A percentile compares a stretch with the other conserved stretches of the same genome.
Evolutionary conservation across 2,329 filamentous ascomycete species (phyloP).

Genomic region (Monosporascus sp.): DNA sequence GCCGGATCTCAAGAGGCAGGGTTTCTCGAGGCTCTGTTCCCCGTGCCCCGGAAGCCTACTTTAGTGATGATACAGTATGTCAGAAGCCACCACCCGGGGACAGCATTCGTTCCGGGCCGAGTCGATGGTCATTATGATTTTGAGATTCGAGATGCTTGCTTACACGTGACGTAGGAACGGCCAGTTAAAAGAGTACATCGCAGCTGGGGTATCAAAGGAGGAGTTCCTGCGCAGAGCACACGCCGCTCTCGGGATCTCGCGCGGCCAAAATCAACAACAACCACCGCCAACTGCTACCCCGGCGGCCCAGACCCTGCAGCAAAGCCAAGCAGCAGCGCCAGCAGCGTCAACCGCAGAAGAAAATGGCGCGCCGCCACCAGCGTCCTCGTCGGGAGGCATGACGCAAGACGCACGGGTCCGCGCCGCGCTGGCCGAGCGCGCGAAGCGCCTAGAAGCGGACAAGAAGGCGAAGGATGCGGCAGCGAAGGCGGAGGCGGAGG

Average conservation of each 20-base stretch:
- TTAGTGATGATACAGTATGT: constrained; percentile 70
- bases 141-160: background rate
- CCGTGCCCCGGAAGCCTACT: constrained; percentile 71
- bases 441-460: constrained; percentile 40
- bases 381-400: background rate
- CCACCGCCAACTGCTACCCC: constrained; percentile 7
- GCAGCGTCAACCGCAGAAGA: constrained; percentile 1
- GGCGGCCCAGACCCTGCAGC: constrained; percentile 3
- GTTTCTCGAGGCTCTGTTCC: constrained; percentile 78
- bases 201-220: constrained; percentile 56
- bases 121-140: background rate
- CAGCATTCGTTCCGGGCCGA: too few species aligned
- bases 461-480: constrained; percentile 46
- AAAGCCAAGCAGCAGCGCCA: constrained; percentile 2
- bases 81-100: too few species aligned
- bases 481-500: constrained; percentile 42
- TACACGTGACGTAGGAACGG: constrained; percentile 52
- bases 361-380: background rate
- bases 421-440: constrained; percentile 45
- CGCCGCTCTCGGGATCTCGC: constrained; percentile 31
- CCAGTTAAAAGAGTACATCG: constrained; percentile 70
- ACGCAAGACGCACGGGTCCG: constrained; percentile 15
- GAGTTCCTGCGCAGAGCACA: constrained; percentile 59
- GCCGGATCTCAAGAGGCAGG: constrained; percentile 75
- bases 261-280: constrained; percentile 9